phyloP scores from a whole-genome alignment of 768 basidiomycete species.

The Serendipita indica region DNA sequence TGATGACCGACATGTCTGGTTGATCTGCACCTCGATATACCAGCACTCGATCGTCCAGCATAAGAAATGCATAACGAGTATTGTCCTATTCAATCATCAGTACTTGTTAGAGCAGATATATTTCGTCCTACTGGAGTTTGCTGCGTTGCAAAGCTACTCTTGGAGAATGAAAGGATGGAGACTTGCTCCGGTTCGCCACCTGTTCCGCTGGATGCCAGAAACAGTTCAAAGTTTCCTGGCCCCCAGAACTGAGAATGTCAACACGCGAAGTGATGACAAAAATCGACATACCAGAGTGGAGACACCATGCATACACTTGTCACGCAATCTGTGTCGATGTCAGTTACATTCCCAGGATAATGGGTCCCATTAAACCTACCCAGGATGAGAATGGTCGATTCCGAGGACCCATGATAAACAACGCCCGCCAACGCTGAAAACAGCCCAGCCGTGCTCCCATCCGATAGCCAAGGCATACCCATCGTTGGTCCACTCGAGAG shows the following conservation, averaged over 20 bases:
- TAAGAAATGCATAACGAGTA: conserved; percentile 86
- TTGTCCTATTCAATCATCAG: conserved; percentile 52
- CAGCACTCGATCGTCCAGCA: conserved; percentile 85
- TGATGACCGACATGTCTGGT: conserved; percentile 95
- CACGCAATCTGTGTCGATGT: conserved; percentile 39
- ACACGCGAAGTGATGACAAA: background rate
- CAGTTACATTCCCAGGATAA: conserved; percentile 18
- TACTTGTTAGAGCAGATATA: background rate
- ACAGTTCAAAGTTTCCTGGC: conserved; percentile 80
- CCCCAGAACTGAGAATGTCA: conserved; percentile 62
- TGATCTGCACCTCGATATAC: conserved; percentile 95
- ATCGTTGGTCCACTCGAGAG: conserved; percentile 87
- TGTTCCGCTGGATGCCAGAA: conserved; percentile 36
- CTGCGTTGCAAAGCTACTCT: conserved; percentile 83
- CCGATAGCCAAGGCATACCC: conserved; percentile 91
- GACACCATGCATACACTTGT: conserved; percentile 75
- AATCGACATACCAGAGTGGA: conserved; percentile 43
- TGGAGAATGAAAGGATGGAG: conserved; percentile 82
- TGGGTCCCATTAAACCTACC: conserved; percentile 13
- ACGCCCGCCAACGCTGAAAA: conserved; percentile 79
- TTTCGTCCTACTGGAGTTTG: conserved; percentile 79
- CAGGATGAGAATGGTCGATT: conserved; percentile 15
- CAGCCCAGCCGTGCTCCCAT: conserved; percentile 79
- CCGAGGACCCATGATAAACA: conserved; percentile 70
- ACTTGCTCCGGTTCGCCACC: conserved; percentile 43